Conservation (phyloP, 75 land plant genomes). For the Pseudotsuga menziesii region DNA sequence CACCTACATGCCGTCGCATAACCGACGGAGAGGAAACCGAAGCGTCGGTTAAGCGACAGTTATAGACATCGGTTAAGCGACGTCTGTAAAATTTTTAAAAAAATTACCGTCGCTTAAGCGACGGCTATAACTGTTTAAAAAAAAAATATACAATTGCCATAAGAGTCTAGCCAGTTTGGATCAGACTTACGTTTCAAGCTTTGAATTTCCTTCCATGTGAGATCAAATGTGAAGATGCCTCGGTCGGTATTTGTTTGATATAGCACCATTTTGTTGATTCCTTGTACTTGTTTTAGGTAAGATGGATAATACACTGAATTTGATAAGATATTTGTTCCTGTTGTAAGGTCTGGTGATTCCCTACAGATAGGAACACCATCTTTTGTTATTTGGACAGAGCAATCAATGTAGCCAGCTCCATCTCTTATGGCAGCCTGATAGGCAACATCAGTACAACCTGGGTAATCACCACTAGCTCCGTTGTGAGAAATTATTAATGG, state of each 20-base stretch:
- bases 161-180: background rate
- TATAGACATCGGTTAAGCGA: no score
- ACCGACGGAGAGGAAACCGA: no score
- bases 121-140: no score
- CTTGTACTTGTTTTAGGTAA: slow-evolving; percentile 28
- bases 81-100: no score
- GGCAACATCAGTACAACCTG: slow-evolving; percentile 67
- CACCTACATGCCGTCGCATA: no score
- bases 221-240: slow-evolving; percentile 80
- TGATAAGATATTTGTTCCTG: slow-evolving; percentile 33
- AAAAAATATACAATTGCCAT: no score
- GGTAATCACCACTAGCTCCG: slow-evolving; percentile 83
- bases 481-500: slow-evolving; percentile 71
- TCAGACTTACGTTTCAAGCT: slow-evolving; percentile 61
- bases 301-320: slow-evolving; percentile 26
- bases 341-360: slow-evolving; percentile 42
- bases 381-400: slow-evolving; percentile 80
- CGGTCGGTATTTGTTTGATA: slow-evolving; percentile 8
- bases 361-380: slow-evolving; percentile 78
- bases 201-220: slow-evolving; percentile 77
- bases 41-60: no score
- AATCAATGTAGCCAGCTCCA: slow-evolving; percentile 83
- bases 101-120: no score
- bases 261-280: slow-evolving; percentile 36
- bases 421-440: slow-evolving; percentile 66